Conservation (phyloP, 2,329 filamentous ascomycete genomes). For the Hypomyces perniciosus region DNA sequence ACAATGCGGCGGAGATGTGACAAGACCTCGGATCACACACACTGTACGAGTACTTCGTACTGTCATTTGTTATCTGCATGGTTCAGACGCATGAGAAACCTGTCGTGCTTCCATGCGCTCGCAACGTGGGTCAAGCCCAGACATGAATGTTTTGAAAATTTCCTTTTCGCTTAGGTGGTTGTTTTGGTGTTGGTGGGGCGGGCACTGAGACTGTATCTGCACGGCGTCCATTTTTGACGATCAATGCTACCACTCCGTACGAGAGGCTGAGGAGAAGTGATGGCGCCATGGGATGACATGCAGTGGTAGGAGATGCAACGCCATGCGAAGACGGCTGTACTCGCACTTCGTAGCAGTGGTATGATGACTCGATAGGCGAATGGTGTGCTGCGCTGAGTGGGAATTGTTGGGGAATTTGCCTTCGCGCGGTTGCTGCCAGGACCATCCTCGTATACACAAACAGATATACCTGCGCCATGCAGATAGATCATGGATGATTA, state of each 20-base stretch:
- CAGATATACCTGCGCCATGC: constrained; percentile 4
- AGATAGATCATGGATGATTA: not conserved
- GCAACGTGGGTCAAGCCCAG: constrained; percentile 1
- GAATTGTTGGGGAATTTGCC: constrained; percentile 12
- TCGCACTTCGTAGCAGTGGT: not conserved
- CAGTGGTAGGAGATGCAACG: constrained; percentile 8
- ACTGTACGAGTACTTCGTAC: too few relatives aligned
- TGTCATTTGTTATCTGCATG: not conserved
- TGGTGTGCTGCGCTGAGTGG: not conserved
- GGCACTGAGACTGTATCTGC: not conserved
- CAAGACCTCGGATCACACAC: too few relatives aligned
- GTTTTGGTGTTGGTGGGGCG: constrained; percentile 1
- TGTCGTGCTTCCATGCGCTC: constrained; percentile 7
- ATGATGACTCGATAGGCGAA: not conserved
- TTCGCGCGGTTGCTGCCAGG: constrained; percentile 3
- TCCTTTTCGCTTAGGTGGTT: too few relatives aligned
- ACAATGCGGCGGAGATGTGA: too few relatives aligned
- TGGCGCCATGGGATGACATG: constrained; percentile 10
- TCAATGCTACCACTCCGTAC: not conserved
- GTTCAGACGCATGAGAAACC: not conserved
- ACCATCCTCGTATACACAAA: not conserved
- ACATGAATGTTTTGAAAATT: not conserved
- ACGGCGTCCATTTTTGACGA: too few relatives aligned
- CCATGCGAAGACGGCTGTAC: constrained; percentile 9
- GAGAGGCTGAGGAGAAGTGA: not conserved